These are phyloP conservation scores for Tolypocladium amazonense DNA, from an alignment of 2,329 filamentous ascomycete species.

Conservation along the genomic window DNA sequence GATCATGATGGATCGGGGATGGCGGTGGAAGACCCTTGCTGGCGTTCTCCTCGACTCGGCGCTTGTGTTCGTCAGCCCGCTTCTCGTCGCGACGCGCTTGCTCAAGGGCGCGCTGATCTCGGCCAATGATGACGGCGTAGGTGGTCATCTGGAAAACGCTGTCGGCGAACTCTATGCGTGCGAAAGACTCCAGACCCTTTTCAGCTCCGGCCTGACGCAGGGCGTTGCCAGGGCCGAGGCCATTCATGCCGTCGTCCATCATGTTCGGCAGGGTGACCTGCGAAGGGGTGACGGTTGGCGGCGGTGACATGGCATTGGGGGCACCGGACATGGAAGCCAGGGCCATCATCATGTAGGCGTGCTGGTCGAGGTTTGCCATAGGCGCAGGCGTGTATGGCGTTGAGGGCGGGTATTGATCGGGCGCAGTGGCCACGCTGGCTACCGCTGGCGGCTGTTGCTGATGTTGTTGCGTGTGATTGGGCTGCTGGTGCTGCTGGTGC, in stretches of 20 bases:
- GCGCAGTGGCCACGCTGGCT: slow-evolving; percentile 6
- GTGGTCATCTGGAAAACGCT: slow-evolving; percentile 73
- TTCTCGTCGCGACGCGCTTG: slow-evolving; percentile 43
- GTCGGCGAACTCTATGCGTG: slow-evolving; percentile 59
- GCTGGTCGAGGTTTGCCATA: slow-evolving; percentile 23
- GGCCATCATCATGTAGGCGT: slow-evolving; percentile 35
- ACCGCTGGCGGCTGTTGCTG: slow-evolving; percentile 6
- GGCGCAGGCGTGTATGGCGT: slow-evolving; percentile 22
- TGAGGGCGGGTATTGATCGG: slow-evolving; percentile 18
- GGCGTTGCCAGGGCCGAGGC: slow-evolving; percentile 17
- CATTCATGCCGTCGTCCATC: slow-evolving; percentile 18
- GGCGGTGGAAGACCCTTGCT: slow-evolving; percentile 39
- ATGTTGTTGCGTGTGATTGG: slow-evolving; percentile 2
- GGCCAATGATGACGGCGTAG: slow-evolving; percentile 60
- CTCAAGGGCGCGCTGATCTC: slow-evolving; percentile 51
- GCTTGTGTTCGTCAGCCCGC: slow-evolving; percentile 32
- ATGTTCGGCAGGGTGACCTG: slow-evolving; percentile 32
- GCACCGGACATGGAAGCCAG: slow-evolving; percentile 27
- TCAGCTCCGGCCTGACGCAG: slow-evolving; percentile 22
- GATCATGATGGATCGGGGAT: slow-evolving; percentile 37
- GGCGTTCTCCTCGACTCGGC: slow-evolving; percentile 34
- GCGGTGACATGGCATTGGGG: slow-evolving; percentile 26
- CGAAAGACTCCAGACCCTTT: slow-evolving; percentile 44
- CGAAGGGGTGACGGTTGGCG: slow-evolving; percentile 33
- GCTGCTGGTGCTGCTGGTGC: slow-evolving; percentile 1